Base-by-base conservation (phyloP, 2,329 filamentous ascomycete genomes). In the Pezicula neosporulosa region DNA sequence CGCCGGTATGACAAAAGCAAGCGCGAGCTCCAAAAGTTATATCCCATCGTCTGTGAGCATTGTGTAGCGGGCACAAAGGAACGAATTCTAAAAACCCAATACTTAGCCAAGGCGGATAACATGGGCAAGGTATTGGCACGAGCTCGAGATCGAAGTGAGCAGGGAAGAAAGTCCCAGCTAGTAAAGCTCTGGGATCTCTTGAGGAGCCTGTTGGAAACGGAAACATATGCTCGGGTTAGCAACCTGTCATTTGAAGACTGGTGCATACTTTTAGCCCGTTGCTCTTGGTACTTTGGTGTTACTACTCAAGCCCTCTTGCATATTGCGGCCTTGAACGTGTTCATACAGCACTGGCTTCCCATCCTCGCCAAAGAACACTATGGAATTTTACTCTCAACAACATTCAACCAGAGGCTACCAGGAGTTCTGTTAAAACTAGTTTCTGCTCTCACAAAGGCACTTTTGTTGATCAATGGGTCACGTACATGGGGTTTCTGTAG, bases 21-120 rank as follows among this genome's bases (percentile, higher is more conserved):
- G 55, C 78, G 76, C 55, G 78, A 85, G 47, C 76, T 97, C 16
- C 92, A 97, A 71, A 77, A 83, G 61, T 81, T 87, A 46, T 97
- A 97, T 65, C 94, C 94, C 0, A 90, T 94, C 64, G 86, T 96
- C 52, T 99, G 94, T 72, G 80, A 80, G 56, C 76, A 82, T 43
- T 99, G 94, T 69, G 87, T 89, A 56, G 87, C 85, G 6, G 82
- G 76, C 54, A 92, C 93, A 19, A 81, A 86, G 56, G 73, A 79
- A 35, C 80, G 84, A 54, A 83, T 97, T 48, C 77, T 81, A 19
- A 76, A 83, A 58, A 84, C 89, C 0, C 86, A 82, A 8, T 96
- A 96, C 65, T 87, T 85, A 30, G 91, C 91, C 27, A 62, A 66
- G 52, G 47, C 62, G 24, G 65, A 67, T 55, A 56, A 60, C 52